Evolutionary conservation across 2,329 filamentous ascomycete species (phyloP), one percentile per base, ranked within the genome.

Genomic region (Aspergillus fructus): DNA sequence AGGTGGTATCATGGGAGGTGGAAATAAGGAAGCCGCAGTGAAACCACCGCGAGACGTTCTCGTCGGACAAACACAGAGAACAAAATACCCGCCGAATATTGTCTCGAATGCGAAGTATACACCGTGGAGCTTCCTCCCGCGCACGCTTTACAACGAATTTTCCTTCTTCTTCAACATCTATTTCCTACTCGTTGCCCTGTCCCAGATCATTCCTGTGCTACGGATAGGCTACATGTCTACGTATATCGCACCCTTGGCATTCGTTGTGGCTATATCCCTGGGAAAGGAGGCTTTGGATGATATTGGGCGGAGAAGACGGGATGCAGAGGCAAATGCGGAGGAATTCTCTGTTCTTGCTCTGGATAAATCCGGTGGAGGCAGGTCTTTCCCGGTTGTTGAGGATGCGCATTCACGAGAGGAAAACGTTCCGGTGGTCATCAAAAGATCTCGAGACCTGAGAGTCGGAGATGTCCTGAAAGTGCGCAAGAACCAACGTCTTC

Each of bases 81-180:
- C 87, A 49, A 87, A 89, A 64, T 97, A 93, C 72, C 93, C 94
- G 9, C 86, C 90, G 8, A 99, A 99, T 74, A 84, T 91, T 56
- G 85, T 99, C 49, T 97, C 93, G 37, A 97, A 99, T 72, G 93
- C 94, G 55, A 99, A 97, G 81, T 99, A 99, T 74, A 97, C 93
- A 30, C 87, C 93, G 1, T 89, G 93, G 79, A 96, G 90, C 52
- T 99, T 99, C 75, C 83, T 99, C 13, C 96, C 96, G 2, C 83
- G 93, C 52, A 99, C 94, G 0, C 81, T 99, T 21, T 99, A 97
- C 77, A 97, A 97, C 77, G 94, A 99, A 72, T 99, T 99, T 73
- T 97, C 93, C 59, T 99, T 97, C 80, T 99, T 99, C 78, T 96
- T 99, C 82, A 99, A 99, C 82, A 91, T 97, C 81, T 99, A 99